Percentiles rank a stretch among this genome's conserved stretches.
Evolutionary conservation across 2,329 filamentous ascomycete species (phyloP).

Genomic region (Aureobasidium sp.): DNA sequence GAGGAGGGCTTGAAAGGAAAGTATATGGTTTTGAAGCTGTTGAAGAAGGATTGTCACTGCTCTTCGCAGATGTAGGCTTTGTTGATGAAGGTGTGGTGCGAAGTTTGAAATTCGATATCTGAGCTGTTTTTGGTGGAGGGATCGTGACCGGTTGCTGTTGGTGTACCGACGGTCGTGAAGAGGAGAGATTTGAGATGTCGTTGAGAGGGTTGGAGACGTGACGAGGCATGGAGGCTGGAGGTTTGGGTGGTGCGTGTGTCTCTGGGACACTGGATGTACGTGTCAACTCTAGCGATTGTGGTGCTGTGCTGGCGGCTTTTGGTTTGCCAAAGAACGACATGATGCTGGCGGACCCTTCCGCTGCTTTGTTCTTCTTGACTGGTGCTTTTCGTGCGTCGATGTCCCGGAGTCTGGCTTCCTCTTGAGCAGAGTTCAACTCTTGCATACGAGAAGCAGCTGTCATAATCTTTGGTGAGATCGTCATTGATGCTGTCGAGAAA

Average conservation of each 20-base stretch:
- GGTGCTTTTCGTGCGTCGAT: slow-evolving; percentile 20
- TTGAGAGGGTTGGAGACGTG: slow-evolving; percentile 17
- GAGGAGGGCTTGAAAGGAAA: slow-evolving; percentile 35
- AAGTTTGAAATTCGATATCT: slow-evolving; percentile 17
- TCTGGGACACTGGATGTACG: slow-evolving; percentile 5
- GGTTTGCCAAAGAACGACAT: slow-evolving; percentile 41
- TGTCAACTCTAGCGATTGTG: not conserved
- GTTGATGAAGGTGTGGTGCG: slow-evolving; percentile 25
- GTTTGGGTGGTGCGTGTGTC: not conserved
- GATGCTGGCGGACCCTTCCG: slow-evolving; percentile 41
- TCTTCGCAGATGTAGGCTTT: slow-evolving; percentile 18
- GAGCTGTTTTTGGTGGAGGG: not conserved
- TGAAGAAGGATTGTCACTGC: slow-evolving; percentile 8
- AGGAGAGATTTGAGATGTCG: slow-evolving; percentile 26
- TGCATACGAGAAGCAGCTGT: slow-evolving; percentile 31
- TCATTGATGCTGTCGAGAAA: slow-evolving; percentile 22
- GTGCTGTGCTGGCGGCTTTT: not conserved
- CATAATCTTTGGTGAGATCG: slow-evolving; percentile 23
- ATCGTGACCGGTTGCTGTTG: slow-evolving; percentile 1
- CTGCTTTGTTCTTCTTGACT: slow-evolving; percentile 28
- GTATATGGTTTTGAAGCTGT: slow-evolving; percentile 36
- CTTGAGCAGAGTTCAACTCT: slow-evolving; percentile 30
- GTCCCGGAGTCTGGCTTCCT: slow-evolving; percentile 20
- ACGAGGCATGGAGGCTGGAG: not conserved
- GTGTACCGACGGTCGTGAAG: not conserved